Conservation (phyloP, 2,329 filamentous ascomycete genomes). For the Daldinia sp. region DNA sequence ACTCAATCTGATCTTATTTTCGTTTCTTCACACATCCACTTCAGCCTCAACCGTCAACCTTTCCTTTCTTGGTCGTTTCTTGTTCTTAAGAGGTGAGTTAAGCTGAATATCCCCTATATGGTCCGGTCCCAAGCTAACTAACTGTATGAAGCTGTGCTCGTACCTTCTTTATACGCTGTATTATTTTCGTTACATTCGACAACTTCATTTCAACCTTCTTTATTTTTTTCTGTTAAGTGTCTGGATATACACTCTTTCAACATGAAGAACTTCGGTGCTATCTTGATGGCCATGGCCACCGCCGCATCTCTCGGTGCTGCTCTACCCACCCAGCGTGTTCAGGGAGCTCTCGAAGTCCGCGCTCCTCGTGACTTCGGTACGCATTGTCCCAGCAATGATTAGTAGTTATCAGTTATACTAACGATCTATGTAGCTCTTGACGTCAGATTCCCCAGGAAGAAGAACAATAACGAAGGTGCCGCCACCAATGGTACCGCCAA, state of each 20-base stretch:
- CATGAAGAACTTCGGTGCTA: constrained; percentile 57
- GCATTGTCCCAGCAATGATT: neutral
- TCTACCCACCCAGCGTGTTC: constrained; percentile 39
- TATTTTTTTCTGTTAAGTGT: constrained; percentile 34
- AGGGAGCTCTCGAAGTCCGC: constrained; percentile 30
- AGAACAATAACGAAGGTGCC: constrained; percentile 13
- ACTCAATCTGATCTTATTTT: constrained; percentile 17
- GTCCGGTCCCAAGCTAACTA: constrained; percentile 42
- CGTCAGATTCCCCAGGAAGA: constrained; percentile 40
- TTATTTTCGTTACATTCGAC: constrained; percentile 43
- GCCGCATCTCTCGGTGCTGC: constrained; percentile 52
- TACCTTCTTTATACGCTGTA: constrained; percentile 42
- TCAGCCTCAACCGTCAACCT: constrained; percentile 36
- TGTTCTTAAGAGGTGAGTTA: constrained; percentile 46
- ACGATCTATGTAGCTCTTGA: constrained; percentile 37
- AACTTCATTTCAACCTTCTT: constrained; percentile 38
- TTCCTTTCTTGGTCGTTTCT: constrained; percentile 44
- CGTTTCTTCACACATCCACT: constrained; percentile 41
- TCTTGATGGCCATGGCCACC: constrained; percentile 54
- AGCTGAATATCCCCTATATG: constrained; percentile 15
- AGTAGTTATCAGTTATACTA: constrained; percentile 5
- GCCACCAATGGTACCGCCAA: constrained; percentile 13
- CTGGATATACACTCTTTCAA: constrained; percentile 47
- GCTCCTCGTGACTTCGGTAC: constrained; percentile 19
- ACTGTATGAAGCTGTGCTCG: constrained; percentile 49